Percentiles rank a stretch among this genome's conserved stretches.
phyloP scores from a whole-genome alignment of 1,284 basidiomycete species.

The Trichosporon sp. region DNA sequence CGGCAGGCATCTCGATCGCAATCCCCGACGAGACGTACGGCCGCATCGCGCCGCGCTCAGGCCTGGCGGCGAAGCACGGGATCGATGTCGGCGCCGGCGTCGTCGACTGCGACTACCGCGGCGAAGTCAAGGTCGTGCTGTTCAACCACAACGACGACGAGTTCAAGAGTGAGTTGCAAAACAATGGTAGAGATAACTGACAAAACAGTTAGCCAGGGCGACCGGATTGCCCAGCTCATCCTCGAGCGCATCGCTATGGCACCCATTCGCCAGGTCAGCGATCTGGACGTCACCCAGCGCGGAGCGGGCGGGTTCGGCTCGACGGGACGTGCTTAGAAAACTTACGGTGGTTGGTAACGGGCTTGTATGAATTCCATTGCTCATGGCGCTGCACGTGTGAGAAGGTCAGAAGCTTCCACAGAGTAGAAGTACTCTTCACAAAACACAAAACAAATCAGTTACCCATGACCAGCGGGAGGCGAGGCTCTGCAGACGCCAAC shows the following conservation, averaged over 20 bases:
- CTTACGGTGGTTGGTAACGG: too few species aligned
- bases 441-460: too few species aligned
- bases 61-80: constrained; percentile 91
- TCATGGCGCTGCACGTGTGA: not conserved
- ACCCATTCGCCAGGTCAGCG: constrained; percentile 73
- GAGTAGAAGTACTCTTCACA: too few species aligned
- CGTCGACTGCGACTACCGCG: constrained; percentile 92
- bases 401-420: too few species aligned
- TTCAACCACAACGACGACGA: constrained; percentile 88
- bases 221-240: constrained; percentile 90
- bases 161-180: constrained; percentile 62
- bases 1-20: constrained; percentile 85
- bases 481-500: too few species aligned
- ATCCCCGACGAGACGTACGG: constrained; percentile 91
- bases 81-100: constrained; percentile 97
- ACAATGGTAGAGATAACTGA: not conserved
- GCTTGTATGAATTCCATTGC: not conserved
- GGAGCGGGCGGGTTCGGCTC: constrained; percentile 91
- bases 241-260: constrained; percentile 86
- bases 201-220: constrained; percentile 73
- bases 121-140: constrained; percentile 83
- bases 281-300: constrained; percentile 73
- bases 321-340: constrained; percentile 62
- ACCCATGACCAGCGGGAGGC: too few species aligned
- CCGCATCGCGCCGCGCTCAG: constrained; percentile 88